Evolutionary conservation across 2,329 filamentous ascomycete genomes (phyloP).

Genomic region (Westerdykella sp.): DNA sequence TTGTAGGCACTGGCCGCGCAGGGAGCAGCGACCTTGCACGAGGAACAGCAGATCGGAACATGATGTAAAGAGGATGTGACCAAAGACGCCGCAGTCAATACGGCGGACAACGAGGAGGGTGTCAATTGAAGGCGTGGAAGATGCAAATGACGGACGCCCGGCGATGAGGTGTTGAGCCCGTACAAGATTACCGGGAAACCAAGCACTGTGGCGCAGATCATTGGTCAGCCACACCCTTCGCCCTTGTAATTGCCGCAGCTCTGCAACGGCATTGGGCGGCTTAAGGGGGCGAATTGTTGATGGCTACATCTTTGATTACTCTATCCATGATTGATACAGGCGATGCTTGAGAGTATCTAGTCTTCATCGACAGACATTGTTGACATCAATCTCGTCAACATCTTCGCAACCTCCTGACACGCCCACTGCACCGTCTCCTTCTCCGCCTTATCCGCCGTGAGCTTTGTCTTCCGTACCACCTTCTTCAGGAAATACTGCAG

Average conservation of each 20-base stretch:
- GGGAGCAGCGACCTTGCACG: constrained; percentile 42
- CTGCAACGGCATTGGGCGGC: constrained; percentile 1
- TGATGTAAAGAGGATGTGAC: constrained; percentile 30
- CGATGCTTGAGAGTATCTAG: background rate
- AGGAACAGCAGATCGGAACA: constrained; percentile 50
- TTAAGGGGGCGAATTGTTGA: background rate
- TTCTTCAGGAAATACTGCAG: constrained; percentile 76
- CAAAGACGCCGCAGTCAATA: constrained; percentile 23
- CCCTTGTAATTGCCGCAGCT: background rate
- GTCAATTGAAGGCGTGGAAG: constrained; percentile 29
- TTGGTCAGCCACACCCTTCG: constrained; percentile 5
- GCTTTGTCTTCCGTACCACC: constrained; percentile 61
- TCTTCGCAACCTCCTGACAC: constrained; percentile 35
- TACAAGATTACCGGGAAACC: constrained; percentile 12
- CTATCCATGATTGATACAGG: background rate
- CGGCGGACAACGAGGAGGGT: constrained; percentile 23
- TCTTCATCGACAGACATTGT: constrained; percentile 37
- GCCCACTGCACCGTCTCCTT: constrained; percentile 46
- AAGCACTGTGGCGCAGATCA: constrained; percentile 1
- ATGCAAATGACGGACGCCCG: constrained; percentile 20
- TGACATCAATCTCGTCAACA: constrained; percentile 31
- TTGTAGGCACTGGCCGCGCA: constrained; percentile 31
- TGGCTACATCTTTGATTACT: too few relatives aligned
- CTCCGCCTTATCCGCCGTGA: constrained; percentile 46
- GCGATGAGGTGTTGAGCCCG: constrained; percentile 29